A percentile compares a stretch with the other conserved stretches of the same genome.
phyloP scores from a whole-genome alignment of 352 stramenopile species.

The Poterioochromonas sp. region DNA sequence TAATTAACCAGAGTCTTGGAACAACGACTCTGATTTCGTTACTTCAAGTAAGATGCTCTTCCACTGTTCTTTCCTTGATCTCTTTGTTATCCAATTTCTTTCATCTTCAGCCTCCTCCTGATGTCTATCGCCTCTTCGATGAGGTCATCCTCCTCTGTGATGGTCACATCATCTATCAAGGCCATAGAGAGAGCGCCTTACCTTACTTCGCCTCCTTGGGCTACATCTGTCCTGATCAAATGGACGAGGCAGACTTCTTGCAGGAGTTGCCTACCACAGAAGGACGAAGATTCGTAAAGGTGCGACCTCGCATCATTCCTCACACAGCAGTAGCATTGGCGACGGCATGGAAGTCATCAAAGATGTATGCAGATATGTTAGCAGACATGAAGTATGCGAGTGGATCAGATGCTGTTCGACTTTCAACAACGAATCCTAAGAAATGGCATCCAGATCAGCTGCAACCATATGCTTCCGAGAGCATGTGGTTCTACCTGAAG shows the following conservation, averaged over 20 bases:
- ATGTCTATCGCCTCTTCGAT: constrained; percentile 88
- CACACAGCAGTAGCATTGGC: constrained; percentile 29
- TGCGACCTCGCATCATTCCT: constrained; percentile 26
- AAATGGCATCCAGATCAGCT: constrained; percentile 37
- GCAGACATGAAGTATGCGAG: not conserved
- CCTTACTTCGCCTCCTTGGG: constrained; percentile 71
- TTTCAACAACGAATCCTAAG: constrained; percentile 37
- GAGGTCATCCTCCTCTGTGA: constrained; percentile 84
- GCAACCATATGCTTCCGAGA: constrained; percentile 33
- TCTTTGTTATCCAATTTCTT: not conserved
- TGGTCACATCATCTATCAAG: constrained; percentile 79
- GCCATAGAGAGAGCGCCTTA: constrained; percentile 54
- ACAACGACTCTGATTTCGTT: constrained; percentile 61
- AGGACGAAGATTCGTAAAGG: constrained; percentile 44
- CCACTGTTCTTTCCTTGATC: constrained; percentile 2
- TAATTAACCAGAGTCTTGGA: constrained; percentile 52
- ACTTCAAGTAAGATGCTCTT: constrained; percentile 41
- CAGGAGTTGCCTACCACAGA: constrained; percentile 58
- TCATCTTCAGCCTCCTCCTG: constrained; percentile 79
- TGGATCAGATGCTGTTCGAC: not conserved
- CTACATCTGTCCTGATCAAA: constrained; percentile 47
- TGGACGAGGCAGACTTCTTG: constrained; percentile 79
- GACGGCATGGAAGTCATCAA: constrained; percentile 12
- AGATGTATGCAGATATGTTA: not conserved
- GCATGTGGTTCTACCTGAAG: constrained; percentile 29